Evolutionary conservation across 2,329 filamentous ascomycete genomes (phyloP).

Genomic region (Metarhizium humberi): DNA sequence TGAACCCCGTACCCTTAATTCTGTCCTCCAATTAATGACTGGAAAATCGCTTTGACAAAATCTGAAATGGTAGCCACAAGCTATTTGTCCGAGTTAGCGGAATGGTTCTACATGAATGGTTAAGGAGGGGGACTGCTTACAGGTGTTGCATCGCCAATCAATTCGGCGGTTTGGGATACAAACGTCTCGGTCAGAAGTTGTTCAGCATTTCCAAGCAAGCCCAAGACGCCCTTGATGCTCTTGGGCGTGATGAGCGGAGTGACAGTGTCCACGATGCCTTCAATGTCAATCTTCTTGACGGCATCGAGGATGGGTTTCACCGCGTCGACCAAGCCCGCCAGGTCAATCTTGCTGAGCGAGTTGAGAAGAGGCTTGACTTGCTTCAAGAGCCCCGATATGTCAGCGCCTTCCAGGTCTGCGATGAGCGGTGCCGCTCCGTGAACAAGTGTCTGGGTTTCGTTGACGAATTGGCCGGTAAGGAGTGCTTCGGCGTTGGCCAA

Average conservation of each 20-base stretch:
- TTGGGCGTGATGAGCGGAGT: conserved; percentile 30
- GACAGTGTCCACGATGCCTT: conserved; percentile 25
- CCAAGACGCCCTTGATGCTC: conserved; percentile 25
- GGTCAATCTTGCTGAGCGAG: conserved; percentile 23
- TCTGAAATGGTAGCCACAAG: conserved; percentile 23
- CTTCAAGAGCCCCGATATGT: conserved; percentile 26
- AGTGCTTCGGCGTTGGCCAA: conserved; percentile 28
- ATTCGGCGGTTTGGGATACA: conserved; percentile 30
- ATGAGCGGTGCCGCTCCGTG: conserved; percentile 28
- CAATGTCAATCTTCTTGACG: conserved; percentile 28
- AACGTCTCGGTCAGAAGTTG: conserved; percentile 27
- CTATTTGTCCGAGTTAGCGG: conserved; percentile 8
- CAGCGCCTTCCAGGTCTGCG: conserved; percentile 23
- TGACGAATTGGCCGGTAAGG: conserved; percentile 28
- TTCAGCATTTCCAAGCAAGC: conserved; percentile 28
- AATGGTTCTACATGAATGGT: not conserved
- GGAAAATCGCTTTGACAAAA: conserved; percentile 21
- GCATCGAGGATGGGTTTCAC: conserved; percentile 27
- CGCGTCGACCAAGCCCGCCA: conserved; percentile 22
- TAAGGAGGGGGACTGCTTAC: conserved; percentile 16
- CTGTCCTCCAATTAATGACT: conserved; percentile 15
- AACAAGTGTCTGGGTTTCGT: conserved; percentile 29
- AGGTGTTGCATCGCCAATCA: conserved; percentile 33
- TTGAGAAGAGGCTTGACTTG: conserved; percentile 26
- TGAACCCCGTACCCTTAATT: conserved; percentile 7